Conservation (phyloP, 2,329 filamentous ascomycete genomes). For the Aspergillus tamarii region DNA sequence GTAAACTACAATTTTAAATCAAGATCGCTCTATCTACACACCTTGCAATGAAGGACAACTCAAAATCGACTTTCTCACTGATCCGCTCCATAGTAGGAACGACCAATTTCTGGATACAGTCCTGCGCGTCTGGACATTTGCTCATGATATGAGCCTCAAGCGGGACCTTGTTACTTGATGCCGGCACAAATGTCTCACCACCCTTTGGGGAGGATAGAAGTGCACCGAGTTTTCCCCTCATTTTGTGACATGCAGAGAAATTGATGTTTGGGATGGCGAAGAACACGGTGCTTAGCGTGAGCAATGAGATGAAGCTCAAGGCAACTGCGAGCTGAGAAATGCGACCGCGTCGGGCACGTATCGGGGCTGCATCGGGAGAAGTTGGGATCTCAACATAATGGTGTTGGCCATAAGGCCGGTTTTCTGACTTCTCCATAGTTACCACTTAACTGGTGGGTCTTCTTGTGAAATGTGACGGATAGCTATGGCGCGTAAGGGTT, state of each 20-base stretch:
- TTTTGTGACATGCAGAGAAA: conserved; percentile 12
- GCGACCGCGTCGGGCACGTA: conserved; percentile 17
- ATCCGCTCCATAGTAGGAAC: conserved; percentile 84
- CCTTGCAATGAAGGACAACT: conserved; percentile 85
- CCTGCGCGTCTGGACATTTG: conserved; percentile 90
- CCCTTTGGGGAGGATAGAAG: background rate
- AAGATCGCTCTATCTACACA: conserved; percentile 32
- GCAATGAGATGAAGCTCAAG: conserved; percentile 15
- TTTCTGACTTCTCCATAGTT: conserved; percentile 19
- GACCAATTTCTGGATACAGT: conserved; percentile 79
- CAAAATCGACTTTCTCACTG: conserved; percentile 85
- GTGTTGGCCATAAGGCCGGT: background rate
- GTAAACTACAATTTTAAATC: background rate
- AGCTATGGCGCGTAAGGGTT: background rate
- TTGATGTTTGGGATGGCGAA: conserved; percentile 9
- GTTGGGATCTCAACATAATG: conserved; percentile 10
- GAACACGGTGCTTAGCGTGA: conserved; percentile 16
- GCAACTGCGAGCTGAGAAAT: conserved; percentile 12
- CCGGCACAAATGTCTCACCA: conserved; percentile 11
- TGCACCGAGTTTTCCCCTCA: background rate
- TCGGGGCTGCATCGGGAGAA: conserved; percentile 12
- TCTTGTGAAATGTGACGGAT: conserved; percentile 3
- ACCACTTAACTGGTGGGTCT: background rate
- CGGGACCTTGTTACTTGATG: conserved; percentile 57
- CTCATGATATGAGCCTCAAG: conserved; percentile 96